Percentiles rank a stretch among this genome's conserved stretches.
Conservation (phyloP, 768 basidiomycete genomes). For the Lactifluus piperatus region DNA sequence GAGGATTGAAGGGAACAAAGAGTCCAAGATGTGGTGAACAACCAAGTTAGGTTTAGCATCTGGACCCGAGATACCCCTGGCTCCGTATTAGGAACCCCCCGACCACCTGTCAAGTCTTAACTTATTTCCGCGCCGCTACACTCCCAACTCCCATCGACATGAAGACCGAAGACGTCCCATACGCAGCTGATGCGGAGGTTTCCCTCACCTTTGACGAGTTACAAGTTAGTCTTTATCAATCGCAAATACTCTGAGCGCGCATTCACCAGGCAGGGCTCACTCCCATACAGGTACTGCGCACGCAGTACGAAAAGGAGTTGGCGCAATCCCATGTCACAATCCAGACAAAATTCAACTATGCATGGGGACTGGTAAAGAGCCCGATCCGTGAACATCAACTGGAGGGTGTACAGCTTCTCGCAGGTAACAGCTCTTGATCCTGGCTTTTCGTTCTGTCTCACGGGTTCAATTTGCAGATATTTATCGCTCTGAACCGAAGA, state of each 20-base stretch:
- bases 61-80: slow-evolving; percentile 6
- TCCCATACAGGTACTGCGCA: slow-evolving; percentile 59
- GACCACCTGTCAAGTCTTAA: not conserved
- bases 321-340: slow-evolving; percentile 77
- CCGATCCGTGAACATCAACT: slow-evolving; percentile 77
- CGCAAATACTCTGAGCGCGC: not conserved
- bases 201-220: slow-evolving; percentile 86
- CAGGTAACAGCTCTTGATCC: slow-evolving; percentile 44
- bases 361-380: slow-evolving; percentile 95
- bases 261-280: not conserved
- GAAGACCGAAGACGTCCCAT: slow-evolving; percentile 82
- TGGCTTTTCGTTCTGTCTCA: not conserved
- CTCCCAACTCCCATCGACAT: not conserved
- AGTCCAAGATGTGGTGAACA: not conserved
- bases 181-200: slow-evolving; percentile 90
- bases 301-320: slow-evolving; percentile 86
- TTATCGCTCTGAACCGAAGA: slow-evolving; percentile 76
- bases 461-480: slow-evolving; percentile 49
- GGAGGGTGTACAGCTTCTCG: slow-evolving; percentile 84
- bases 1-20: not conserved
- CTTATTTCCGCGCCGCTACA: not conserved
- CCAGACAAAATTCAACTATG: slow-evolving; percentile 96
- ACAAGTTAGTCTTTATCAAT: slow-evolving; percentile 42
- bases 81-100: not conserved
- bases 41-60: not conserved